Evolutionary conservation across 345 rosid genomes (phyloP).

Genomic region (Conringia planisiliqua): DNA sequence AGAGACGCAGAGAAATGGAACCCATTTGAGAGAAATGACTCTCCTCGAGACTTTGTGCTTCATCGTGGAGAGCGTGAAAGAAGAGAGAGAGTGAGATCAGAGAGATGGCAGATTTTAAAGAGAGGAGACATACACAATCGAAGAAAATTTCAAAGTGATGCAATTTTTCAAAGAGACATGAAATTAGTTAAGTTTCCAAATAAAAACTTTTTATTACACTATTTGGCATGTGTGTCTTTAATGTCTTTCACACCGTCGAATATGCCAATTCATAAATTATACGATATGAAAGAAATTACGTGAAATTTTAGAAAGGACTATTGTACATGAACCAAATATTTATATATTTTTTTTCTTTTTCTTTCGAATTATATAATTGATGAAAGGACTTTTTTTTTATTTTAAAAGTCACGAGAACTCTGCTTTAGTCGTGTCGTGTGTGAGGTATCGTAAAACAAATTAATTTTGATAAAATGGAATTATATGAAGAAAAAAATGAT

Average conservation of each 20-base stretch:
- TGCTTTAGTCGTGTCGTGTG: too few relatives aligned
- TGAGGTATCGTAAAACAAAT: too few relatives aligned
- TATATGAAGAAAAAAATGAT: too few relatives aligned
- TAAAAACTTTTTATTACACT: background rate
- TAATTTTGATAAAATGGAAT: too few relatives aligned
- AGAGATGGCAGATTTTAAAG: constrained; percentile 7
- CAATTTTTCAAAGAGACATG: background rate
- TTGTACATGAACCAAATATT: background rate
- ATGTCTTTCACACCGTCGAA: constrained; percentile 1
- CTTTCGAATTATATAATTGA: too few relatives aligned
- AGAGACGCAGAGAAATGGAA: constrained; percentile 66
- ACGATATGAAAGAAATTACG: too few relatives aligned
- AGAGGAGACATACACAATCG: background rate
- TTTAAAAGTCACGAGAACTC: too few relatives aligned
- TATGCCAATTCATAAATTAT: background rate
- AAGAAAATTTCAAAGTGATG: background rate
- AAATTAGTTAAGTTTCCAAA: constrained; percentile 10
- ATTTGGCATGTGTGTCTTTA: background rate
- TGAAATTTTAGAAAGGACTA: background rate
- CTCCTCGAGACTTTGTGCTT: constrained; percentile 50
- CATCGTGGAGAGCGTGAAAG: constrained; percentile 39
- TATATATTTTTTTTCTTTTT: too few relatives aligned
- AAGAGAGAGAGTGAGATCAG: background rate
- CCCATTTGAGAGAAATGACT: constrained; percentile 60
- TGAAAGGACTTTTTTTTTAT: too few relatives aligned